A percentile compares a stretch with the other conserved stretches of the same genome.
Evolutionary conservation across 2,329 filamentous ascomycete species (phyloP).

Genomic region (Epichloe sylvatica): DNA sequence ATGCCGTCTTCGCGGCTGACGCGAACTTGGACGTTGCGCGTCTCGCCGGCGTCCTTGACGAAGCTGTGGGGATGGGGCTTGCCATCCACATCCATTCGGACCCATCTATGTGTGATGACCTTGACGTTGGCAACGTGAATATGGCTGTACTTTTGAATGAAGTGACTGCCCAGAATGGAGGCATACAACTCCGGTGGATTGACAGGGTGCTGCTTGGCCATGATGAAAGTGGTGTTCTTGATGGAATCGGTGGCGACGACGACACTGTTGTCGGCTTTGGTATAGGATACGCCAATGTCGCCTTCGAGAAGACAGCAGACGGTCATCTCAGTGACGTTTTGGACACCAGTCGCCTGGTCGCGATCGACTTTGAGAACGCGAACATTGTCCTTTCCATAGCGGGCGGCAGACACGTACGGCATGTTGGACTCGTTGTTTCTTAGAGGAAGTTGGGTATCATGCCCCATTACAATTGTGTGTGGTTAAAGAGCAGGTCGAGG

Average conservation of each 20-base stretch:
- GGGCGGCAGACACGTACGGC: conserved; percentile 47
- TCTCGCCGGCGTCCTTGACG: conserved; percentile 78
- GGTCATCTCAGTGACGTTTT: conserved; percentile 89
- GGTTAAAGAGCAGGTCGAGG: too few species aligned
- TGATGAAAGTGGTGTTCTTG: conserved; percentile 94
- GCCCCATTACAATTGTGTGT: background rate
- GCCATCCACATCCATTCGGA: conserved; percentile 73
- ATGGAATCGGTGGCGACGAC: conserved; percentile 95
- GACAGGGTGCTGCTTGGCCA: conserved; percentile 85
- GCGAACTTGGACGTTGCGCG: conserved; percentile 63
- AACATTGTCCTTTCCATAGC: conserved; percentile 95
- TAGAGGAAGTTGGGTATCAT: background rate
- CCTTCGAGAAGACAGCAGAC: conserved; percentile 87
- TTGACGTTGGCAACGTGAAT: conserved; percentile 74
- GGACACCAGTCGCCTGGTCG: conserved; percentile 59
- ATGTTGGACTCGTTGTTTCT: conserved; percentile 22
- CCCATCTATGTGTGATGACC: conserved; percentile 80
- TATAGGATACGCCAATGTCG: conserved; percentile 83
- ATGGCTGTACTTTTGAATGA: conserved; percentile 75
- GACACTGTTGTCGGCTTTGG: conserved; percentile 81
- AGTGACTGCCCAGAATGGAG: conserved; percentile 72
- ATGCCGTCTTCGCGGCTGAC: conserved; percentile 57
- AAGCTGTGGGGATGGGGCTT: conserved; percentile 93
- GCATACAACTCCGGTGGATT: conserved; percentile 88
- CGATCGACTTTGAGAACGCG: conserved; percentile 89